These are phyloP conservation scores for Galeopsis tetrahit DNA, from an alignment of 257 asterid species.

Conservation along the genomic window DNA sequence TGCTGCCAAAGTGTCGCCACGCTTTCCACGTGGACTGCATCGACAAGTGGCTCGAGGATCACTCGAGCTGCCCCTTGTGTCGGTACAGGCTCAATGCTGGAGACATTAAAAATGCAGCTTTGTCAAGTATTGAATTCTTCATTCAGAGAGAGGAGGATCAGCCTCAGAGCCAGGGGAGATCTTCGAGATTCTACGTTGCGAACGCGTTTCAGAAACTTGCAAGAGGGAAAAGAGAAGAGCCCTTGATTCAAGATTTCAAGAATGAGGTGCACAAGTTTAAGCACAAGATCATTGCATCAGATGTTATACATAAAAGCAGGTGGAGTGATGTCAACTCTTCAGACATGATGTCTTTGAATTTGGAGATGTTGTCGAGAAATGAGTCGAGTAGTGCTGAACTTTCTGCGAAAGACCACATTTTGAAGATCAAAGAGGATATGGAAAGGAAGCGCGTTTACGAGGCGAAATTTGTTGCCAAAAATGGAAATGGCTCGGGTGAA, in stretches of 20 bases:
- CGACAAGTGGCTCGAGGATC: constrained; percentile 58
- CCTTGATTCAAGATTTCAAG: constrained; percentile 36
- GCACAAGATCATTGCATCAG: constrained; percentile 61
- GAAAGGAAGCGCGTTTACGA: constrained; percentile 44
- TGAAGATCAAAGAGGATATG: constrained; percentile 50
- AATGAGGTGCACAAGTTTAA: constrained; percentile 44
- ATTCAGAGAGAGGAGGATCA: constrained; percentile 41
- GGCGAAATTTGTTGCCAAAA: constrained; percentile 28
- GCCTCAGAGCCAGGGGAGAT: constrained; percentile 18
- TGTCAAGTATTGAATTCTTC: constrained; percentile 40
- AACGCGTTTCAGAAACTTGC: constrained; percentile 37
- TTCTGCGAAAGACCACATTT: constrained; percentile 27
- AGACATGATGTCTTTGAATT: constrained; percentile 57
- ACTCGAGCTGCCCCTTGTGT: constrained; percentile 62
- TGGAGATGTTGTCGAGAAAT: constrained; percentile 57
- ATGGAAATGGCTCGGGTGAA: constrained; percentile 8
- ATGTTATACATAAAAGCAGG: constrained; percentile 55
- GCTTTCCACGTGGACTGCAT: constrained; percentile 61
- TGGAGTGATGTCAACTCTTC: constrained; percentile 77
- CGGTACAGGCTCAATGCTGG: constrained; percentile 38
- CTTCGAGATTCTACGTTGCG: constrained; percentile 38
- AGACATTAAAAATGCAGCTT: constrained; percentile 35
- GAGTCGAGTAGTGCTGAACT: constrained; percentile 28
- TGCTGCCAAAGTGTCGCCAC: constrained; percentile 55
- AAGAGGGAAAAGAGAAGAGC: constrained; percentile 35